Evolutionary conservation across 805 yeast species (phyloP).

Genomic region (Kazachstania viticola): DNA sequence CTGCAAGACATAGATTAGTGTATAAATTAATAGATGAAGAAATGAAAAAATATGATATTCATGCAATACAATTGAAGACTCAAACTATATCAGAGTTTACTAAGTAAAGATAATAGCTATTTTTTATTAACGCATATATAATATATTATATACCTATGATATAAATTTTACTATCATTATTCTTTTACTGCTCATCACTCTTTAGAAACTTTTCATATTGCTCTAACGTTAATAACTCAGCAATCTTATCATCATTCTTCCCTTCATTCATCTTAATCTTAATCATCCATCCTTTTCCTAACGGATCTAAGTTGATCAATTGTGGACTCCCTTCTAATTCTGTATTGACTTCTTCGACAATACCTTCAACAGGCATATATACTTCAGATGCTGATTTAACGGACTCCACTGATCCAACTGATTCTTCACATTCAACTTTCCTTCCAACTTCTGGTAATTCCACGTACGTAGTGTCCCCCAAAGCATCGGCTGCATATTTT

Average conservation of each 20-base stretch:
- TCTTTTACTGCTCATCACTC: constrained; percentile 31
- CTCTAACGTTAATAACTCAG: constrained; percentile 42
- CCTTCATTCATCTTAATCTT: constrained; percentile 50
- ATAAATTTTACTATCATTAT: constrained; percentile 1
- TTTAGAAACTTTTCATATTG: constrained; percentile 48
- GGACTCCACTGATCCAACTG: constrained; percentile 86
- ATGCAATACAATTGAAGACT: constrained; percentile 78
- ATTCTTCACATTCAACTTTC: constrained; percentile 56
- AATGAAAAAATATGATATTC: constrained; percentile 56
- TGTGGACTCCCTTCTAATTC: constrained; percentile 59
- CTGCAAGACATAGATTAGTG: constrained; percentile 68
- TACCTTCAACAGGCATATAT: constrained; percentile 78
- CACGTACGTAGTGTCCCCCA: constrained; percentile 92
- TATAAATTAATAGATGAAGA: constrained; percentile 64
- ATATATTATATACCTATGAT: no score
- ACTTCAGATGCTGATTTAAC: constrained; percentile 93
- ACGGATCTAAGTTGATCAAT: constrained; percentile 75
- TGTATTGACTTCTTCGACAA: constrained; percentile 59
- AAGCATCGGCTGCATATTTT: constrained; percentile 86
- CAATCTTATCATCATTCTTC: constrained; percentile 31
- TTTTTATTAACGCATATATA: no score
- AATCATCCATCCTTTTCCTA: constrained; percentile 91
- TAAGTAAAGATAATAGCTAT: background rate
- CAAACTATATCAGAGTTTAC: constrained; percentile 50
- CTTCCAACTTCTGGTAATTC: constrained; percentile 75